Percentiles rank a stretch among this genome's conserved stretches.
phyloP scores from a whole-genome alignment of 2,329 filamentous ascomycete genomes.

The Colletotrichum agaves region DNA sequence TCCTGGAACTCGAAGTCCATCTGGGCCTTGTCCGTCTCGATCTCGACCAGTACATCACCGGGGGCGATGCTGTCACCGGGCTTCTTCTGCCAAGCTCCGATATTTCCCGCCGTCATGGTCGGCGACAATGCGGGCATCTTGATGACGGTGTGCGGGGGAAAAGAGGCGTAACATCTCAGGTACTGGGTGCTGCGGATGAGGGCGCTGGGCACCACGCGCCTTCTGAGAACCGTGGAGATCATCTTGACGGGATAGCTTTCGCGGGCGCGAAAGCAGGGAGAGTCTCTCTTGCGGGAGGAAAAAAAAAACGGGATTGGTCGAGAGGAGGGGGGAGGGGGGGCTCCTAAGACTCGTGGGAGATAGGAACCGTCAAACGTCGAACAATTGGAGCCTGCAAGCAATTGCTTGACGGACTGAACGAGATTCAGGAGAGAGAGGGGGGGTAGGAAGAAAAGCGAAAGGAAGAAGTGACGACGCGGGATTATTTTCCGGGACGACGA shows the following conservation, averaged over 20 bases:
- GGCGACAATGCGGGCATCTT: slow-evolving; percentile 98
- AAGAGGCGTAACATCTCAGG: slow-evolving; percentile 79
- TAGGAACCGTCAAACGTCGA: slow-evolving; percentile 29
- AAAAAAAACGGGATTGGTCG: not conserved
- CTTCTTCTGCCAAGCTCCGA: slow-evolving; percentile 98
- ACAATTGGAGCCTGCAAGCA: slow-evolving; percentile 31
- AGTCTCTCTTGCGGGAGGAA: not conserved
- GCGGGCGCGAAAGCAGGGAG: slow-evolving; percentile 33
- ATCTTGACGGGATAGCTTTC: slow-evolving; percentile 53
- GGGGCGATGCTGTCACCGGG: slow-evolving; percentile 86
- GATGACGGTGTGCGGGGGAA: slow-evolving; percentile 93
- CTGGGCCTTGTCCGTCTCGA: slow-evolving; percentile 99
- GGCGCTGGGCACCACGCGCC: slow-evolving; percentile 67
- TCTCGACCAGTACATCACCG: slow-evolving; percentile 96
- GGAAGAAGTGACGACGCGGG: slow-evolving; percentile 42
- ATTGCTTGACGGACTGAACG: slow-evolving; percentile 37
- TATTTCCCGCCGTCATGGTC: slow-evolving; percentile 97
- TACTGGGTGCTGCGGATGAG: slow-evolving; percentile 65
- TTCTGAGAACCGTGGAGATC: slow-evolving; percentile 72
- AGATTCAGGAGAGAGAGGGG: slow-evolving; percentile 34
- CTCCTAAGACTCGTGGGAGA: slow-evolving; percentile 3
- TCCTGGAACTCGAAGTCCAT: slow-evolving; percentile 99
- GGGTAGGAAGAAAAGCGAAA: not conserved
- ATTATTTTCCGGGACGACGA: slow-evolving; percentile 45
- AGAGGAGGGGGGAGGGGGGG: too few relatives aligned